Evolutionary conservation across 1,139 yeast species (phyloP).

Genomic region (Nakaseomyces glabratus): DNA sequence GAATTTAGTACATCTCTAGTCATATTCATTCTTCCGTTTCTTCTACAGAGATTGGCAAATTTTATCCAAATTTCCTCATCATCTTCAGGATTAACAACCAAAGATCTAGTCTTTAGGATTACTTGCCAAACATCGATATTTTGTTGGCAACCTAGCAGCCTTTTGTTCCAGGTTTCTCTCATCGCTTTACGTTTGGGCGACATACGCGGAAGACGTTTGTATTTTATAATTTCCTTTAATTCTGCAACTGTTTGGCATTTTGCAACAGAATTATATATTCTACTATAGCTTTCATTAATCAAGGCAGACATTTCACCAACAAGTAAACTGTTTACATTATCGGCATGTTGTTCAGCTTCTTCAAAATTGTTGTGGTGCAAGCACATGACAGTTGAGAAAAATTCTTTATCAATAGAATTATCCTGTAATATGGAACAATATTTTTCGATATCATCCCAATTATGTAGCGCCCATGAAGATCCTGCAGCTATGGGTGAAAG

Average conservation of each 20-base stretch:
- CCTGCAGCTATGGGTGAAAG: slow-evolving; percentile 98
- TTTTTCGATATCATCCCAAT: slow-evolving; percentile 94
- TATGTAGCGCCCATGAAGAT: slow-evolving; percentile 98
- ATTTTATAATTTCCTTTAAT: slow-evolving; percentile 85
- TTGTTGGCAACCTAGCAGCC: slow-evolving; percentile 87
- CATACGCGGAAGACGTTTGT: slow-evolving; percentile 74
- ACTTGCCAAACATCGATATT: slow-evolving; percentile 98
- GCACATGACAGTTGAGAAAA: slow-evolving; percentile 81
- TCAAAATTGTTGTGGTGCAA: slow-evolving; percentile 80
- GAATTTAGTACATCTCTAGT: slow-evolving; percentile 87
- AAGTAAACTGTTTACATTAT: slow-evolving; percentile 75
- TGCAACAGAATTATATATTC: slow-evolving; percentile 95
- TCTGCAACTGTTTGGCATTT: slow-evolving; percentile 97
- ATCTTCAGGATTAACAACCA: slow-evolving; percentile 90
- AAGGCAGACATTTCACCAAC: slow-evolving; percentile 92
- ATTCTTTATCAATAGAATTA: slow-evolving; percentile 90
- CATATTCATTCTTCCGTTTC: slow-evolving; percentile 81
- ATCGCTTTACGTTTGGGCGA: slow-evolving; percentile 70
- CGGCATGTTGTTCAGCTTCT: slow-evolving; percentile 71
- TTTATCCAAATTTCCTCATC: slow-evolving; percentile 98
- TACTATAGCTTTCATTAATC: slow-evolving; percentile 89
- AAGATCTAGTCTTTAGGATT: slow-evolving; percentile 83
- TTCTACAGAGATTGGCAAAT: slow-evolving; percentile 91
- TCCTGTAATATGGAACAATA: slow-evolving; percentile 83
- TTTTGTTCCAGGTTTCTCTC: slow-evolving; percentile 89